Evolutionary conservation across 192 early-diverging fungal species (phyloP).

Genomic region (Cetraspora pellucida): DNA sequence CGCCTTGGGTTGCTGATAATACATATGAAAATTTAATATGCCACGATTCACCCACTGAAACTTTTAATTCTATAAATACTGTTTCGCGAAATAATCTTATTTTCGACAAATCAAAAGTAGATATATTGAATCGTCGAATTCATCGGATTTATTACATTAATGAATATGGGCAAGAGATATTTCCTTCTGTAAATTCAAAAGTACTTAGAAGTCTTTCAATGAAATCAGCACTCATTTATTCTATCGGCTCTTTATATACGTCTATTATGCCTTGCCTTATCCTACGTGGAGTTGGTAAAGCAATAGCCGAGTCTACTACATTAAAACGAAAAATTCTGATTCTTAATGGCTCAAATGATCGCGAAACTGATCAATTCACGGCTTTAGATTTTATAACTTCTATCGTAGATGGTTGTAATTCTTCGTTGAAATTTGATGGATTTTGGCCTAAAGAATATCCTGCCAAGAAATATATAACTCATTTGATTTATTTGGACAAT

Average conservation of each 20-base stretch:
- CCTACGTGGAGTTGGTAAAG: constrained; percentile 65
- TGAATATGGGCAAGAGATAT: constrained; percentile 69
- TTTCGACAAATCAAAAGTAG: constrained; percentile 34
- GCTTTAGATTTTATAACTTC: constrained; percentile 72
- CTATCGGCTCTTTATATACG: constrained; percentile 76
- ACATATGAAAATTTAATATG: no score
- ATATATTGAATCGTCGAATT: constrained; percentile 49
- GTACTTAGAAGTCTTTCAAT: constrained; percentile 49
- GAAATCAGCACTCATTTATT: constrained; percentile 65
- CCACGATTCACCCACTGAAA: no score
- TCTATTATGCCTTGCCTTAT: constrained; percentile 74
- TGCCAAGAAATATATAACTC: constrained; percentile 50
- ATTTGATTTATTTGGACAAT: constrained; percentile 56
- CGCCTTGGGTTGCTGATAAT: no score
- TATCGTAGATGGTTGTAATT: constrained; percentile 68
- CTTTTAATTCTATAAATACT: not conserved
- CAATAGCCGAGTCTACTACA: constrained; percentile 48
- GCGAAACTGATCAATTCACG: constrained; percentile 51
- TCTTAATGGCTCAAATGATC: not conserved
- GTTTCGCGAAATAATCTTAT: not conserved
- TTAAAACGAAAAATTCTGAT: not conserved
- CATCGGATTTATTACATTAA: constrained; percentile 72
- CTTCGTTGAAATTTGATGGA: constrained; percentile 39
- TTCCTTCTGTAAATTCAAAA: constrained; percentile 62
- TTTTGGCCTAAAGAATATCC: constrained; percentile 41